Evolutionary conservation across 176 grass and related monocot genomes (phyloP), one percentile per base, ranked within the genome.

Genomic region (Areca catechu): DNA sequence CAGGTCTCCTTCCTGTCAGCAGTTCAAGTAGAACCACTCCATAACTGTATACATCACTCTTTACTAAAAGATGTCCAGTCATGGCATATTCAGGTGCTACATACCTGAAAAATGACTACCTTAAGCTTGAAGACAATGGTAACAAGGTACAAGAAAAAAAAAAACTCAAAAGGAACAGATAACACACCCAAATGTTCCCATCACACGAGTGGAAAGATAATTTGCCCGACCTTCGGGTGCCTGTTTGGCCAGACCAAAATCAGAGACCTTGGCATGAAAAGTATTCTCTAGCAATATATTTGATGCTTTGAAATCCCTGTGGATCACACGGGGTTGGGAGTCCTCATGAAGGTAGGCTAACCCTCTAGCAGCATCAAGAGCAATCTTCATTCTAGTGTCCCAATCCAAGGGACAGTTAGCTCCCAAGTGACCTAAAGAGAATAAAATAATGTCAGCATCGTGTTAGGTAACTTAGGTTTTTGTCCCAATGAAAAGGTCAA

Each of bases 21-120:
- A 98, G 78, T 63, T 98, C 94, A 53, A 98, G 84, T 73, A 98
- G 73, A 83, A 98, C 94, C 61, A 98, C 94, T 62, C 94, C 94
- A 57, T 93, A 98, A 75, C 94, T 98, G 75, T 98, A 98, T 54
- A 98, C 94, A 76, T 98, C 94, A 61, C 94, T 98, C 77, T 98
- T 98, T 75, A 98, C 88, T 63, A 93, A 74, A 55, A 98, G 78
- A 79, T 98, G 94, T 60, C 94, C 94, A 19, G 94, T 98, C 94
- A 98, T 98, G 10, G 94, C 94, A 86, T 98, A 98, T 56, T 98
- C 94, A 21, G 94, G 94, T 51, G 94, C 94, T 54, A 98, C 94
- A 19, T 98, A 98, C 69, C 94, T 98, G 74, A 43, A 69, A 79
- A 77, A 71, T 2, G 10, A 29, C 27, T 14, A 43, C 1, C 34